Evolutionary conservation across 257 asterid species (phyloP).

Genomic region (Solanum medicagineum): DNA sequence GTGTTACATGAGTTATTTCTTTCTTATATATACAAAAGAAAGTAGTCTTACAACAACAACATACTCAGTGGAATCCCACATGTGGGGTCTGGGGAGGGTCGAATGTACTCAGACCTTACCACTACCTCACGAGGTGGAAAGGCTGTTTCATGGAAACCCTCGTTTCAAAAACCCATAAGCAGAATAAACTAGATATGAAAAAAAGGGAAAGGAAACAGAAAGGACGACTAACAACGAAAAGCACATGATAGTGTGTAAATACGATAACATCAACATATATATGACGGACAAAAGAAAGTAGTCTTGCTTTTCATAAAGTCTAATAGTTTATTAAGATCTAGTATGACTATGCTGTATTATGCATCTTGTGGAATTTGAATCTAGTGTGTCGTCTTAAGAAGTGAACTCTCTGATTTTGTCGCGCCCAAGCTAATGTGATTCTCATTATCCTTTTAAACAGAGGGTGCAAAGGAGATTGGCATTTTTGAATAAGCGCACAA

Average conservation of each 20-base stretch:
- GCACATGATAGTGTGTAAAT: too few relatives aligned
- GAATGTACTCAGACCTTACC: too few relatives aligned
- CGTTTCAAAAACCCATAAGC: too few relatives aligned
- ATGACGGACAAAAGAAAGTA: not conserved
- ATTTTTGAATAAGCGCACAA: slow-evolving; percentile 6
- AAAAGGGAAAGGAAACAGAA: too few relatives aligned
- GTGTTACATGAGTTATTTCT: not conserved
- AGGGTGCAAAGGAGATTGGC: slow-evolving; percentile 5
- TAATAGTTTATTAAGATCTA: not conserved
- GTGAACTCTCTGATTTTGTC: not conserved
- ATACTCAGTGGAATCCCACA: too few relatives aligned
- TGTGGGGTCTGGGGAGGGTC: too few relatives aligned
- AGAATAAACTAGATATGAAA: too few relatives aligned
- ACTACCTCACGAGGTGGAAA: too few relatives aligned
- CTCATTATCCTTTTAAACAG: not conserved
- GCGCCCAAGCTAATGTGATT: not conserved
- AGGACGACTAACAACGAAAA: too few relatives aligned
- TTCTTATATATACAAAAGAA: not conserved
- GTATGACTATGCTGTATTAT: not conserved
- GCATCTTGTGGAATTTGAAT: not conserved
- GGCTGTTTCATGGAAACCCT: too few relatives aligned
- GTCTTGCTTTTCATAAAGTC: not conserved
- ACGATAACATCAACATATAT: not conserved
- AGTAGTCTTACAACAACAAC: not conserved
- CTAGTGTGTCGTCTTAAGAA: not conserved